Base-by-base conservation (phyloP, 1,284 basidiomycete genomes). In the Trichosporon sp. region DNA sequence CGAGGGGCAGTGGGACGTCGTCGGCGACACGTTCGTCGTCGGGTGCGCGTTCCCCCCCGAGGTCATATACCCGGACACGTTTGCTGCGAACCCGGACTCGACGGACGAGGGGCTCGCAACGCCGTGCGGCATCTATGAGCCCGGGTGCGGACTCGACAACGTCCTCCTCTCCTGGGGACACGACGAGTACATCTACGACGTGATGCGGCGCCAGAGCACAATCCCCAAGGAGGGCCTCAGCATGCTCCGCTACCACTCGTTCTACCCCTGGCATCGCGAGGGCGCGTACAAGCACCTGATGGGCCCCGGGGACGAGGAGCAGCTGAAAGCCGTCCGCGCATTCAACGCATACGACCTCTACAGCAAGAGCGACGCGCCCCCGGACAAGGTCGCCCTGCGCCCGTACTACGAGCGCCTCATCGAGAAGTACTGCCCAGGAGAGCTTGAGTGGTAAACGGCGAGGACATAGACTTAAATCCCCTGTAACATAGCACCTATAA, bases 211-310 rank as follows among this genome's bases (percentile, higher is more conserved):
- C 25, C 74, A 75, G 64, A 80, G 78, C 9, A 75, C 71, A 9
- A 88, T 96, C 0, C 93, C 93, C 0, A 87, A 88, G 66, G 92
- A 92, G 76, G 93, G 87, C 0, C 86, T 96, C 42, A 89, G 90
- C 31, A 96, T 96, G 93, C 92, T 96, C 78, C 89, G 93, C 25
- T 96, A 92, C 82, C 93, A 96, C 85, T 92, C 91, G 76, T 95
- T 95, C 86, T 95, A 95, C 85, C 93, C 93, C 25, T 95, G 92
- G 92, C 92, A 93, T 81, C 87, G 91, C 63, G 92, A 93, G 78
- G 87, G 87, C 70, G 93, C 92, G 0, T 95, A 95, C 84, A 78
- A 82, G 29, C 89, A 94, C 79, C 87, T 95, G 62, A 89, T 88
- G 75, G 89, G 89, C 78, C 88, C 1, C 25, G 88, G 88, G 3